Percentiles rank a stretch among this genome's conserved stretches.
Evolutionary conservation across 2,329 filamentous ascomycete genomes (phyloP).

Genomic region (Thielaviopsis punctulata): DNA sequence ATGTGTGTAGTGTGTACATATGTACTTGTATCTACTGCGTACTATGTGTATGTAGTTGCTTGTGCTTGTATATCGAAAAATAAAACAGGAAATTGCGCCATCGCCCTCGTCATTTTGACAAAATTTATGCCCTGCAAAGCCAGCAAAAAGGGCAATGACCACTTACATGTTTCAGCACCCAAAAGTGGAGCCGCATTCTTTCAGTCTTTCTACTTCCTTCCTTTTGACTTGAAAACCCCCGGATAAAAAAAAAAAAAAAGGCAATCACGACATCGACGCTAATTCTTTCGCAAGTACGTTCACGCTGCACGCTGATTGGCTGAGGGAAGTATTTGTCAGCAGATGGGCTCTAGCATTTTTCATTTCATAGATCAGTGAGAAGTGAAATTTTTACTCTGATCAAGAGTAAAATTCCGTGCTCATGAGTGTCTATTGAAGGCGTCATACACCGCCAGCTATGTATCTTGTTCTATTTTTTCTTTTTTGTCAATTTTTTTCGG

Average conservation of each 20-base stretch:
- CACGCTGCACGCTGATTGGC: conserved; percentile 19
- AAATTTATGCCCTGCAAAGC: background rate
- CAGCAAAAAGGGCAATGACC: no score
- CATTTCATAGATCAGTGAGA: background rate
- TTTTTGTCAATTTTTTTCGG: no score
- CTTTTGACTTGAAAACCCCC: background rate
- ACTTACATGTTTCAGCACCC: background rate
- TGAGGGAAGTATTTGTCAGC: background rate
- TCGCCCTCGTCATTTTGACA: conserved; percentile 10
- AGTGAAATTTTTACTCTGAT: background rate
- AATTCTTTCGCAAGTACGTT: conserved; percentile 27
- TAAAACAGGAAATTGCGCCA: conserved; percentile 8
- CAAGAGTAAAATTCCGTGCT: no score
- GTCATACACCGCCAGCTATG: no score
- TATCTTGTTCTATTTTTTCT: no score
- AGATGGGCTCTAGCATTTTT: background rate
- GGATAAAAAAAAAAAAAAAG: background rate
- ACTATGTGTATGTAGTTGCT: no score
- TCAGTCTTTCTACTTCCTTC: background rate
- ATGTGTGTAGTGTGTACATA: no score
- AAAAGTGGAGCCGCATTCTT: conserved; percentile 1
- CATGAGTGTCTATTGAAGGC: no score
- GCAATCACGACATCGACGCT: conserved; percentile 35
- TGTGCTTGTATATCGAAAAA: no score
- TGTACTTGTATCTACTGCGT: no score